Evolutionary conservation across 2,329 filamentous ascomycete species (phyloP).

Genomic region (Alternaria conjuncta): DNA sequence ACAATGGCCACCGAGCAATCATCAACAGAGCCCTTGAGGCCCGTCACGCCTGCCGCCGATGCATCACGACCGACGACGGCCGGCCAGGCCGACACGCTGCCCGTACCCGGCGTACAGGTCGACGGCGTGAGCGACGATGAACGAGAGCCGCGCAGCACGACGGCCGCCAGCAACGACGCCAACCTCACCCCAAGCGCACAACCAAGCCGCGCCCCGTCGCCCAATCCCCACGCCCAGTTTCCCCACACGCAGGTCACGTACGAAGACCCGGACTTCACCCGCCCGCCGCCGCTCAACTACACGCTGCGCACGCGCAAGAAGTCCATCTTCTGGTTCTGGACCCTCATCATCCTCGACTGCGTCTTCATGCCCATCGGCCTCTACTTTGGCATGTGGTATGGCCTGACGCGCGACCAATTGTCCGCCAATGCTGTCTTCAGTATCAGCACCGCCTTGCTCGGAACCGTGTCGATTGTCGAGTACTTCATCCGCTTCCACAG

Average conservation of each 20-base stretch:
- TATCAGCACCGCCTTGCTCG: slow-evolving; percentile 61
- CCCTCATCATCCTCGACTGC: slow-evolving; percentile 64
- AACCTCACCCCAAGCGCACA: slow-evolving; percentile 25
- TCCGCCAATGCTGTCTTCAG: slow-evolving; percentile 60
- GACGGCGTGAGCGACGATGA: slow-evolving; percentile 26
- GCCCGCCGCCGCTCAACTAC: slow-evolving; percentile 63
- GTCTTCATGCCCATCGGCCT: slow-evolving; percentile 64
- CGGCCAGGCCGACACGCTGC: slow-evolving; percentile 17
- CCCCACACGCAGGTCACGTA: slow-evolving; percentile 51
- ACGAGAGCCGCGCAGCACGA: slow-evolving; percentile 16
- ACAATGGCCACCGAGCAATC: slow-evolving; percentile 36
- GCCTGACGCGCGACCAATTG: slow-evolving; percentile 54
- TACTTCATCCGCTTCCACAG: slow-evolving; percentile 59
- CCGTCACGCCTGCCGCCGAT: slow-evolving; percentile 17
- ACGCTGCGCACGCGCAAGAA: slow-evolving; percentile 61
- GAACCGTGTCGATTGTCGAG: slow-evolving; percentile 61
- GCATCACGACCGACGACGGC: slow-evolving; percentile 16
- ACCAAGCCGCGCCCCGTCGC: slow-evolving; percentile 37
- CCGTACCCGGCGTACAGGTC: slow-evolving; percentile 28
- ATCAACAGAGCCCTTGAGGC: slow-evolving; percentile 40
- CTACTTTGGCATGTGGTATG: slow-evolving; percentile 68
- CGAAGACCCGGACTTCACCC: slow-evolving; percentile 49
- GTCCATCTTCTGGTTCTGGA: slow-evolving; percentile 65
- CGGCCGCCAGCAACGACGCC: slow-evolving; percentile 9
- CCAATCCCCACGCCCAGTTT: slow-evolving; percentile 42